Evolutionary conservation across 148 eudicot genomes (phyloP), one percentile per base, ranked within the genome.

Genomic region (Rhododendron vialii): DNA sequence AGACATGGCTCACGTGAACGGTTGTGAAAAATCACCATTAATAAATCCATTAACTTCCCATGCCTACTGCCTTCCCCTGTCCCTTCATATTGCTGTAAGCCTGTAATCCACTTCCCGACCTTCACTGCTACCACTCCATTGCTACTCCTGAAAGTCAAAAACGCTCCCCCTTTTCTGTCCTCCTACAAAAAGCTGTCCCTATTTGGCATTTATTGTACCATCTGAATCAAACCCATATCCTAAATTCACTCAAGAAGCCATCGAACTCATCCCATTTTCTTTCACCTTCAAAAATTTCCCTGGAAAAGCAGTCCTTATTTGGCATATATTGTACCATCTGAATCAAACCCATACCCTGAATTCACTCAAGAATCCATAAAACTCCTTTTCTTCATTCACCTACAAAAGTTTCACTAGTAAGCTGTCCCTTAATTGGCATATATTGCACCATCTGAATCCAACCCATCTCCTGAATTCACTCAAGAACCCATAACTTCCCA

Each of bases 1-100:
- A 17, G 41, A 74, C 20, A 35, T 20, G 26, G 80, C 51, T 78
- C 81, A 43, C 81, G 81, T 78, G 81, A 78, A 78, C 81, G 53
- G 33, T 41, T 78, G 5, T 7, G 5, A 78, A 36, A n/a, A 18
- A 36, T 17, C 14, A 43, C 18, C 76, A 71, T 71, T 71, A 30
- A 30, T 71, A 71, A 30, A 30, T 30, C 35, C 76, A 30, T 30
- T 14, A 30, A 71, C 76, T 4, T 30, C 76, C 76, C 76, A 71
- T 71, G 36, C 7, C 41, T 71, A 71, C 38, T 14, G 38, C 38
- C 33, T 67, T 71, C 14, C 76, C 20, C 3, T 65, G 3, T 65
- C 74, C 74, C 33, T 67, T 11, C 74, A 11, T 30, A 71, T 30
- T 71, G 76, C 76, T 14, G 76, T 30, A 71, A 71, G 76, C 76